Evolutionary conservation across 2,329 filamentous ascomycete species (phyloP).

Genomic region (Paradendryphiella salina): DNA sequence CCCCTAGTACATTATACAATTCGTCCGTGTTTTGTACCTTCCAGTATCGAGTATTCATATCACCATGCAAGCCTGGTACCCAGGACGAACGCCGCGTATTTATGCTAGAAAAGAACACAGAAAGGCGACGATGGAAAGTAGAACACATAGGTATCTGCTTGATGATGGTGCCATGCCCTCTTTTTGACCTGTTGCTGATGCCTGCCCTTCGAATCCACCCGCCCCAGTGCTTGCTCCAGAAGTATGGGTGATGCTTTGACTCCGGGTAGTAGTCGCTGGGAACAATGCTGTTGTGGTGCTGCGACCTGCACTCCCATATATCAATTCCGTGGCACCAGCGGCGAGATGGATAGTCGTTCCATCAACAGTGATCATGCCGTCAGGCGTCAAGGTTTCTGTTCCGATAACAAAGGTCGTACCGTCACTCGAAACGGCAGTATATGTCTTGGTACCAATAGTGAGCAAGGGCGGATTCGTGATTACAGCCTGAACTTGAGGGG

Average conservation of each 20-base stretch:
- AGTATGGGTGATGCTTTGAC: slow-evolving; percentile 8
- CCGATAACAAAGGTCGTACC: slow-evolving; percentile 45
- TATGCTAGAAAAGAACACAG: not conserved
- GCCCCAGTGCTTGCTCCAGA: slow-evolving; percentile 22
- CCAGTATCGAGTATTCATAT: too few relatives aligned
- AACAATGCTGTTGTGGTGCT: slow-evolving; percentile 44
- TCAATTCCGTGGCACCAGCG: slow-evolving; percentile 43
- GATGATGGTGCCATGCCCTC: slow-evolving; percentile 3
- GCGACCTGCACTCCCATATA: slow-evolving; percentile 41
- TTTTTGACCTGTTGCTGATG: slow-evolving; percentile 12
- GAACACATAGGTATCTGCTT: not conserved
- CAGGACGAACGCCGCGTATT: not conserved
- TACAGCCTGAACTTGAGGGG: slow-evolving; percentile 21
- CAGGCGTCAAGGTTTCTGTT: slow-evolving; percentile 47
- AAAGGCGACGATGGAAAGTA: not conserved
- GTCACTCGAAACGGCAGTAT: slow-evolving; percentile 28
- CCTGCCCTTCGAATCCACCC: slow-evolving; percentile 15
- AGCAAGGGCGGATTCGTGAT: slow-evolving; percentile 38
- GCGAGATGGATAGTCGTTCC: slow-evolving; percentile 43
- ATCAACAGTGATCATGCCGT: slow-evolving; percentile 39
- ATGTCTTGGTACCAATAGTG: slow-evolving; percentile 39
- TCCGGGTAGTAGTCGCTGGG: slow-evolving; percentile 43
- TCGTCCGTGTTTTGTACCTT: too few relatives aligned
- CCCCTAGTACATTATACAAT: too few relatives aligned
- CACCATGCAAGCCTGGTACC: not conserved